Evolutionary conservation across 2,329 filamentous ascomycete species (phyloP), one percentile per base, ranked within the genome.

Genomic region (Sarocladiaceae sp.): DNA sequence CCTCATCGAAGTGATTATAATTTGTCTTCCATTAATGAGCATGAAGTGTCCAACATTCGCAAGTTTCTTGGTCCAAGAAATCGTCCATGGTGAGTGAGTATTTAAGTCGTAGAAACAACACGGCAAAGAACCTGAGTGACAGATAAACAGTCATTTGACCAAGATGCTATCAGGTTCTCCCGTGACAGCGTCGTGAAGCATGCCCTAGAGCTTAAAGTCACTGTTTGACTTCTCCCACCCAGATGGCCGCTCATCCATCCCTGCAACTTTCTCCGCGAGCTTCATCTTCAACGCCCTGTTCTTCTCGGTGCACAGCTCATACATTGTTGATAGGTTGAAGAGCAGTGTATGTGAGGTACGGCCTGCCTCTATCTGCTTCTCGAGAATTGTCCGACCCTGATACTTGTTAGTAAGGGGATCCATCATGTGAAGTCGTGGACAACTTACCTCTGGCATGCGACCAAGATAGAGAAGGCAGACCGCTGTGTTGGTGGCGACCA

Each of bases 321-420:
- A 97, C 60, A 96, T 82, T 0, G 93, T 97, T 11, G 86, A 84
- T 12, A 99, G 70, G 65, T 97, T 97, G 70, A 97, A 96, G 0
- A 95, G 80, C 2, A 96, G 71, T 1, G 88, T 88, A 56, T 88
- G 85, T 53, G 93, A 97, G 0, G 83, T 80, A 36, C 82, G 74
- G 1, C 84, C 81, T 1, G 73, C 66, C 3, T 82, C 75, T 0
- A 91, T 74, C 11, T 95, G 70, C 0, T 71, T 69, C 61, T 93
- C 86, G 3, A 97, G 72, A 1, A 88, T 69, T 12, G 74, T 68
- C 13, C 82, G 82, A 1, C 89, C 87, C 77, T 89, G 13, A 10
- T 1, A 2, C 11, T 42, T 28, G 50, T 65, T 42, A 64, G 59
- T 35, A 50, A 35, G 12, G 6, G 39, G 4, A 4, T 18, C 10